Conservation (phyloP, 805 yeast species). For the Lachancea thermotolerans region DNA sequence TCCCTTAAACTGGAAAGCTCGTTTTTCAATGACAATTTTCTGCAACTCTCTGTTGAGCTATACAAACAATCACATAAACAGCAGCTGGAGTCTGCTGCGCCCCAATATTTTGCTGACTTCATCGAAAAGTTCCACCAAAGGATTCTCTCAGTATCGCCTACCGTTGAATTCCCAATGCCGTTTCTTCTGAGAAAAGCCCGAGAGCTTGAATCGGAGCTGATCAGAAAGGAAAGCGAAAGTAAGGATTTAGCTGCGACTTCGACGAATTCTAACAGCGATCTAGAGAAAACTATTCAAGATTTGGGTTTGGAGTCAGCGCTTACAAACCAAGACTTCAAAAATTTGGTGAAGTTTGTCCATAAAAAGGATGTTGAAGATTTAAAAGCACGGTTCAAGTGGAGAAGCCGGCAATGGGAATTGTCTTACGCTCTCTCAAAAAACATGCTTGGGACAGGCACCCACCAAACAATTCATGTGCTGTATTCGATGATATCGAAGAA, state of each 20-base stretch:
- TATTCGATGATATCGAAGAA: conserved; percentile 78
- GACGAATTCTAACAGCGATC: conserved; percentile 8
- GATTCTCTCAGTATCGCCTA: conserved; percentile 76
- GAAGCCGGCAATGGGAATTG: conserved; percentile 61
- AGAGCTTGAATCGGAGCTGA: conserved; percentile 39
- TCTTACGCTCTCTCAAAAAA: conserved; percentile 45
- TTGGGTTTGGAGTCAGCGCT: conserved; percentile 26
- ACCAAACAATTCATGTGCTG: conserved; percentile 71
- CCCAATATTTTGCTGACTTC: conserved; percentile 35
- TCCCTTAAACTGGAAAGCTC: conserved; percentile 76
- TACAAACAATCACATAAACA: conserved; percentile 23
- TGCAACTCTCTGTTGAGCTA: conserved; percentile 39
- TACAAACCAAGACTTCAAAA: conserved; percentile 28
- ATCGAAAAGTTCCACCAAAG: conserved; percentile 39
- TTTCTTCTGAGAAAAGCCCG: conserved; percentile 50
- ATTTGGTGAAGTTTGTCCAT: conserved; percentile 29
- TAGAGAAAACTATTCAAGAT: conserved; percentile 11
- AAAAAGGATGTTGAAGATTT: conserved; percentile 29
- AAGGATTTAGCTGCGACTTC: conserved; percentile 16
- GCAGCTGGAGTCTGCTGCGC: conserved; percentile 13
- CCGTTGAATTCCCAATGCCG: conserved; percentile 70
- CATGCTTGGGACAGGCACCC: conserved; percentile 61
- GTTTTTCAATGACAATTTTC: conserved; percentile 62
- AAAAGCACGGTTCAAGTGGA: conserved; percentile 28
- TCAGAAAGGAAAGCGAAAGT: conserved; percentile 22